Base-by-base conservation (phyloP, 148 eudicot genomes). In the Heliosperma pusillum region DNA sequence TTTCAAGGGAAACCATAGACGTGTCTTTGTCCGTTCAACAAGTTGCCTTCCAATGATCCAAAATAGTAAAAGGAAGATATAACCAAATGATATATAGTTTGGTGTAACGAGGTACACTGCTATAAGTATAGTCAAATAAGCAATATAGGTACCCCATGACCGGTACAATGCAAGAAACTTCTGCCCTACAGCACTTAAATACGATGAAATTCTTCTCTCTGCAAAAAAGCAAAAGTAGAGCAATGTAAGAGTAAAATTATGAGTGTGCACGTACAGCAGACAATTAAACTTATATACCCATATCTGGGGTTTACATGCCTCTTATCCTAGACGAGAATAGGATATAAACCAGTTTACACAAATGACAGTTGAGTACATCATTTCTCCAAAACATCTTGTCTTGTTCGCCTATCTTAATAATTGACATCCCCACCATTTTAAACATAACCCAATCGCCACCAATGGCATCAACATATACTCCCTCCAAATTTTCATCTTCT, bases 11-110 rank as follows among this genome's bases (percentile, higher is more conserved):
- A 82, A 90, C 99, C 99, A 95, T n/a, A 95, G 85, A 75, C 94
- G 97, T 56, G 83, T 85, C 78, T 88, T 95, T 55, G 99, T 90
- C 81, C 78, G 87, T 82, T 90, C 99, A 70, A 88, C 97, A 68
- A 95, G 87, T 83, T 95, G 99, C 83, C 99, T 90, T 81, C 98
- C 98, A 24, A 81, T 89, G 73, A 95, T 95, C 98, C 98, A 95
- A 79, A 90, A 73, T 55, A 92, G 94, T 52, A 95, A 92, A 78
- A 95, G 94, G 75, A 95, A 90, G 42, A 90, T 81, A 86, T 90
- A 95, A 9, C 99, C 99, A 80, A 92, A 92, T 44, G 99, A 90
- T 53, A 89, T 80, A 76, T 89, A 95, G 81, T 95, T 95, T 61
- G 98, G 93, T 68, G 80, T 85, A 66, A 89, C 93, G 69, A 87